Conservation (phyloP, 768 basidiomycete species). For the Cubamyces sp. region DNA sequence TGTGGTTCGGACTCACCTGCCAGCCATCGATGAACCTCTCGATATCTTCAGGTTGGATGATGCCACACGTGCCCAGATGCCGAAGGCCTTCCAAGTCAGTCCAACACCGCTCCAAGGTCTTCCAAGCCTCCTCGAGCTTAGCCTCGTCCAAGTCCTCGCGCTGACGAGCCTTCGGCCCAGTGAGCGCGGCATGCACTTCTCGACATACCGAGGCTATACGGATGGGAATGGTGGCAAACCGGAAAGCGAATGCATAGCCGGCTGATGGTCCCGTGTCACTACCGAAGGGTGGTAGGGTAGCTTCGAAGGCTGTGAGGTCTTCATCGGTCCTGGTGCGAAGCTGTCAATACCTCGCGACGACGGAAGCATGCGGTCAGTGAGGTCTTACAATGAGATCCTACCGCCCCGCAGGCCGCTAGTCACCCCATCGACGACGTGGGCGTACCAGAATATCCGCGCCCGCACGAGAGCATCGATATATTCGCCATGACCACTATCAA, state of each 20-base stretch:
- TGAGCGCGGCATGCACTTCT: constrained; percentile 75
- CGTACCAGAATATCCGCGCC: constrained; percentile 88
- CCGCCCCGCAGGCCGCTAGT: constrained; percentile 84
- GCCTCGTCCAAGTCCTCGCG: constrained; percentile 60
- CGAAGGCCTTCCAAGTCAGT: constrained; percentile 76
- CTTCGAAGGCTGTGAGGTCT: constrained; percentile 75
- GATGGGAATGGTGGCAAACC: constrained; percentile 70
- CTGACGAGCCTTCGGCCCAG: constrained; percentile 75
- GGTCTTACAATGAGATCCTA: constrained; percentile 75
- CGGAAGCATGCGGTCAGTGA: neutral
- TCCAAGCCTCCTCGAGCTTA: constrained; percentile 81
- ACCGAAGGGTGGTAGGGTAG: constrained; percentile 44
- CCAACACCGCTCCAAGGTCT: constrained; percentile 80
- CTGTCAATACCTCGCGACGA: constrained; percentile 5
- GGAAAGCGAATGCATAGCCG: constrained; percentile 56
- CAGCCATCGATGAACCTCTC: constrained; percentile 80
- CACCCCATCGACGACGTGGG: constrained; percentile 83
- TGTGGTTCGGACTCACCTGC: constrained; percentile 61
- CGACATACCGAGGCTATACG: constrained; percentile 79
- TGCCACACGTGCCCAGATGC: constrained; percentile 42
- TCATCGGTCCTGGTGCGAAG: constrained; percentile 60
- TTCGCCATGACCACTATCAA: constrained; percentile 52
- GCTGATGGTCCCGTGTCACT: constrained; percentile 37
- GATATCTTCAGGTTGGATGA: constrained; percentile 54
- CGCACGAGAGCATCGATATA: constrained; percentile 66